A percentile compares a stretch with the other conserved stretches of the same genome.
phyloP scores from a whole-genome alignment of 1,284 basidiomycete species.

The Abortiporus biennis region DNA sequence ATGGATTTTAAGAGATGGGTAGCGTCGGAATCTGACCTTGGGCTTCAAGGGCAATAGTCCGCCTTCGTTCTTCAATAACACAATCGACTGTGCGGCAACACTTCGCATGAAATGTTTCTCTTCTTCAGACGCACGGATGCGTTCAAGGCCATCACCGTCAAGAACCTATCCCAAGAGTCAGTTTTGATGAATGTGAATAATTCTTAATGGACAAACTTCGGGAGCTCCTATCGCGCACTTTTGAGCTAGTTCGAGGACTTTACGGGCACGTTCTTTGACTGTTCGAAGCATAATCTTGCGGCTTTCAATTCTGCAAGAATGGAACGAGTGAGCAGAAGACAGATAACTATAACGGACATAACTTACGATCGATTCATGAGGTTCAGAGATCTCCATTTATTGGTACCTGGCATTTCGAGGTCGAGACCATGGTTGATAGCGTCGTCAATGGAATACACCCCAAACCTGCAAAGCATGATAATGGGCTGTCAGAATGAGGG shows the following conservation, averaged over 20 bases:
- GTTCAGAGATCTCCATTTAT: conserved; percentile 64
- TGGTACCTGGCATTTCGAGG: conserved; percentile 73
- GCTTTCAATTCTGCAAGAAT: conserved; percentile 35
- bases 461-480: conserved; percentile 42
- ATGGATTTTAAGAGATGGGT: not conserved
- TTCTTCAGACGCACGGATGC: conserved; percentile 51
- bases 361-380: conserved; percentile 53
- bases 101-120: conserved; percentile 58
- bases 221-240: conserved; percentile 56
- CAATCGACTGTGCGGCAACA: conserved; percentile 61
- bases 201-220: conserved; percentile 35
- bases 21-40: conserved; percentile 14
- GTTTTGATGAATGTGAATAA: conserved; percentile 4
- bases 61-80: conserved; percentile 69
- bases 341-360: conserved; percentile 3
- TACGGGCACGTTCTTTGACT: conserved; percentile 61
- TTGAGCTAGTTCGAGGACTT: conserved; percentile 61
- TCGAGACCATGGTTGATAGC: conserved; percentile 72
- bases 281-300: conserved; percentile 62
- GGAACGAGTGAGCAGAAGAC: not conserved
- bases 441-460: conserved; percentile 61
- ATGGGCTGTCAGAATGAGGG: not conserved
- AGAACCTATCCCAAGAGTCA: conserved; percentile 36
- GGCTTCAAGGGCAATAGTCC: conserved; percentile 54
- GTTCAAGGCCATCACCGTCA: conserved; percentile 61